These are phyloP conservation scores for Eleusine coracana DNA, from an alignment of 176 grass and related monocot genomes.

Conservation along the genomic window DNA sequence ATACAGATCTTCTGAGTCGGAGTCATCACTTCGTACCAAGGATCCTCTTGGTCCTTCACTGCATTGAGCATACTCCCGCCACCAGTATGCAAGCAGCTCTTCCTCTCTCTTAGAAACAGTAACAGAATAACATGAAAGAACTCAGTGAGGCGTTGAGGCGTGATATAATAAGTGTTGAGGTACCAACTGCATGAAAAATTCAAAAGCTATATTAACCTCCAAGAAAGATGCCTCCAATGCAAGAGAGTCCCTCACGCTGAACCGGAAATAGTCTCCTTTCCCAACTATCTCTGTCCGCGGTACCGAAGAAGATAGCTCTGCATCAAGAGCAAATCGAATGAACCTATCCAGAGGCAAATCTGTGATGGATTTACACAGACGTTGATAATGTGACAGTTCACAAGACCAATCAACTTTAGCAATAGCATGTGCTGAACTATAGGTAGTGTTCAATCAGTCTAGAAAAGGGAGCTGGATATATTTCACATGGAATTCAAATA, in stretches of 20 bases:
- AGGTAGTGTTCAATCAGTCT: not conserved
- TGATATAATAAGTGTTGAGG: not conserved
- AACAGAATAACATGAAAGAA: not conserved
- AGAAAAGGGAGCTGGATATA: not conserved
- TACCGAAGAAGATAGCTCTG: slow-evolving; percentile 83
- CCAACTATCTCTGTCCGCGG: slow-evolving; percentile 82
- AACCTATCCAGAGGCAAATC: not conserved
- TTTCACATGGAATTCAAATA: slow-evolving; percentile 4
- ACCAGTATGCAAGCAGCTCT: slow-evolving; percentile 85
- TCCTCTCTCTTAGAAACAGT: slow-evolving; percentile 80
- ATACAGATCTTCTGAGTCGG: slow-evolving; percentile 60
- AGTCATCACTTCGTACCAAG: slow-evolving; percentile 35
- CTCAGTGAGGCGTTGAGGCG: not conserved
- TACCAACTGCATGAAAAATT: not conserved
- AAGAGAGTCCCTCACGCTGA: slow-evolving; percentile 90
- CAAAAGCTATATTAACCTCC: slow-evolving; percentile 49
- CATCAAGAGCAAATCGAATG: not conserved
- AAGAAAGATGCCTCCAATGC: slow-evolving; percentile 95
- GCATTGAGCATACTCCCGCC: slow-evolving; percentile 91
- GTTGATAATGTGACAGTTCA: not conserved
- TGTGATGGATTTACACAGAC: not conserved
- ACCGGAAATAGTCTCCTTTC: slow-evolving; percentile 94
- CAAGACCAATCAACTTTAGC: not conserved
- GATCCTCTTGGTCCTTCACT: slow-evolving; percentile 78
- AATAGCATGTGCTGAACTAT: not conserved